Evolutionary conservation across 1,139 yeast species (phyloP).

Genomic region (Geotrichum aggregatum): DNA sequence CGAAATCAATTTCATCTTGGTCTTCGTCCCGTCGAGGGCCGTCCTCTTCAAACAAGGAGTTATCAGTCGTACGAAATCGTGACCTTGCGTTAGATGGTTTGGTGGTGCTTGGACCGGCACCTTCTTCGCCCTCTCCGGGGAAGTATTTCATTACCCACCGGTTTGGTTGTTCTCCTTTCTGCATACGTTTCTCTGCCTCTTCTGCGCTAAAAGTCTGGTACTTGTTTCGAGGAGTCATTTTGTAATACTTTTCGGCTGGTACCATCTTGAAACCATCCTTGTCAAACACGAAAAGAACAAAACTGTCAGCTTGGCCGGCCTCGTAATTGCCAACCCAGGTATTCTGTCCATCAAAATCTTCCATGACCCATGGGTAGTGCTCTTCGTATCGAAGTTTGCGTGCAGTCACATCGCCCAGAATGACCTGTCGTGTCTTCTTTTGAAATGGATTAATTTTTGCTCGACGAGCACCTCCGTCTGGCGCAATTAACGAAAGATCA

Average conservation of each 20-base stretch:
- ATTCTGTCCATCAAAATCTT: conserved; percentile 89
- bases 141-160: conserved; percentile 95
- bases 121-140: conserved; percentile 51
- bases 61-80: conserved; percentile 60
- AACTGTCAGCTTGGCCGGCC: conserved; percentile 85
- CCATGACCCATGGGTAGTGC: conserved; percentile 96
- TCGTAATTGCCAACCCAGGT: conserved; percentile 96
- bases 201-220: conserved; percentile 91
- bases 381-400: conserved; percentile 87
- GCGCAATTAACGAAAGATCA: conserved; percentile 66
- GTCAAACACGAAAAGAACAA: conserved; percentile 81
- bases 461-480: conserved; percentile 87
- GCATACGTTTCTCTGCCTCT: conserved; percentile 95
- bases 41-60: conserved; percentile 33
- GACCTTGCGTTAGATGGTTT: conserved; percentile 27
- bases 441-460: conserved; percentile 59
- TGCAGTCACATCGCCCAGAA: conserved; percentile 73
- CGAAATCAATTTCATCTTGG: conserved; percentile 89
- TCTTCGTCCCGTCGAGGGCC: conserved; percentile 58
- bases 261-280: conserved; percentile 87
- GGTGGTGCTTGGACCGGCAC: conserved; percentile 9
- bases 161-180: conserved; percentile 69
- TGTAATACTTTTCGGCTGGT: conserved; percentile 90
- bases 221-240: conserved; percentile 87
- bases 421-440: conserved; percentile 80